A percentile compares a stretch with the other conserved stretches of the same genome.
phyloP scores from a whole-genome alignment of 164 flowering plant genomes.

The Brasenia schreberi region DNA sequence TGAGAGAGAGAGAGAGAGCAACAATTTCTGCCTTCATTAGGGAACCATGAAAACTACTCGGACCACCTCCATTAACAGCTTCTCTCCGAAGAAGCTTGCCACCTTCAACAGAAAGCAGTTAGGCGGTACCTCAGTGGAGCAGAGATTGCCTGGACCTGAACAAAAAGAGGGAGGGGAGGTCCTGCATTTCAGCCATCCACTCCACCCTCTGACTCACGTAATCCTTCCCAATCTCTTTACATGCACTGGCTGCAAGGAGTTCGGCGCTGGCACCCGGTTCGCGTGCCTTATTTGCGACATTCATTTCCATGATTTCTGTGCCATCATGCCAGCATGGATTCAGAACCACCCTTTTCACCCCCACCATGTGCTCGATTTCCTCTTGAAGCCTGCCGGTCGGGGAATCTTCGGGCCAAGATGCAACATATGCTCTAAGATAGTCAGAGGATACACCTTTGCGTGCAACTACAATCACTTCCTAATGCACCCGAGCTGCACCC shows the following conservation, averaged over 20 bases:
- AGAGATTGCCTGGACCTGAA: too few relatives aligned
- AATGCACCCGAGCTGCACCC: conserved; percentile 75
- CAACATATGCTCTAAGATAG: conserved; percentile 43
- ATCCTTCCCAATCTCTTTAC: conserved; percentile 33
- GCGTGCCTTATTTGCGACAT: conserved; percentile 49
- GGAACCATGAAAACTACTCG: too few relatives aligned
- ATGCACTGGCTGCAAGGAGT: conserved; percentile 72
- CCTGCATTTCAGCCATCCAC: conserved; percentile 45
- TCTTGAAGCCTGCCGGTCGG: conserved; percentile 27
- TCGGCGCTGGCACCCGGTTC: conserved; percentile 56
- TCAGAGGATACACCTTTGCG: conserved; percentile 44
- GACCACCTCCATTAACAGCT: too few relatives aligned
- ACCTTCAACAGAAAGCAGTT: too few relatives aligned
- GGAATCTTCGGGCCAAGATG: conserved; percentile 47
- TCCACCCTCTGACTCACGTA: conserved; percentile 32
- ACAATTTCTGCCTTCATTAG: too few relatives aligned
- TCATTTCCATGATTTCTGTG: conserved; percentile 72
- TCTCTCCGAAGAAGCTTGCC: too few relatives aligned
- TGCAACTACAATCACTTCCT: conserved; percentile 57
- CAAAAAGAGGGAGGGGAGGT: conserved; percentile 19
- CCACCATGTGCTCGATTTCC: conserved; percentile 50
- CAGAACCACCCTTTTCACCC: conserved; percentile 48
- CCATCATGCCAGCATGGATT: conserved; percentile 41
- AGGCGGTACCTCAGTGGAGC: too few relatives aligned
- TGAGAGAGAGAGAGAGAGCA: too few relatives aligned